phyloP scores from a whole-genome alignment of 345 rosid species.

The Brassica carinata region DNA sequence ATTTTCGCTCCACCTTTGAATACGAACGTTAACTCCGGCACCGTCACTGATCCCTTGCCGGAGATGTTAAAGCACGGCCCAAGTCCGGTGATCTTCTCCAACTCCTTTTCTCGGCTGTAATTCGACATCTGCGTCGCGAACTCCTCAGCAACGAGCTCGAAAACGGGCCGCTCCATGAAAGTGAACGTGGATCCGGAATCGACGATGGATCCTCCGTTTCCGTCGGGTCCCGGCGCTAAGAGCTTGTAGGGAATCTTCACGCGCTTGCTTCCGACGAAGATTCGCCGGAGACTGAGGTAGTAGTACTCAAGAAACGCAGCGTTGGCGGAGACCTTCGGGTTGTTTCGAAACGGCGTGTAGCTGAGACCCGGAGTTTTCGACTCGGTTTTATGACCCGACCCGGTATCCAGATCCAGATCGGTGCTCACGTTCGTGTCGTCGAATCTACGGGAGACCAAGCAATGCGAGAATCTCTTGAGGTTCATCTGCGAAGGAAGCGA shows the following conservation, averaged over 20 bases:
- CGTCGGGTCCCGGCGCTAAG: constrained; percentile 59
- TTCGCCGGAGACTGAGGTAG: constrained; percentile 63
- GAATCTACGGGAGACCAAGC: constrained; percentile 68
- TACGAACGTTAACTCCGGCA: constrained; percentile 61
- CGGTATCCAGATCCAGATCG: constrained; percentile 59
- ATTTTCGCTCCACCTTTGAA: constrained; percentile 88
- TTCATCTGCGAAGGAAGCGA: constrained; percentile 81
- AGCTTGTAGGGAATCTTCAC: constrained; percentile 68
- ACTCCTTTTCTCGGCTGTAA: constrained; percentile 43
- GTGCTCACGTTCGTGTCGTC: constrained; percentile 63
- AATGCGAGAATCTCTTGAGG: constrained; percentile 72
- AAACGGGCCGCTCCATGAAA: constrained; percentile 69
- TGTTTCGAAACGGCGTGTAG: constrained; percentile 69
- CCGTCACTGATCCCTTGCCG: constrained; percentile 31
- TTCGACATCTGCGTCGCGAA: constrained; percentile 66
- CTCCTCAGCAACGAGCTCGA: constrained; percentile 56
- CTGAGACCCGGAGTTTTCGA: constrained; percentile 50
- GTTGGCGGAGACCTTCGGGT: constrained; percentile 43
- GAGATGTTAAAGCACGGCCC: constrained; percentile 70
- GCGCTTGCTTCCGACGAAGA: constrained; percentile 55
- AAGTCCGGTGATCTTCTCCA: constrained; percentile 57
- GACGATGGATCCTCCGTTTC: constrained; percentile 78
- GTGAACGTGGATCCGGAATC: constrained; percentile 95
- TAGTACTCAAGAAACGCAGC: constrained; percentile 55
- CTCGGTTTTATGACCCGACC: constrained; percentile 43